Percentiles rank a stretch among this genome's conserved stretches.
phyloP scores from a whole-genome alignment of 129 eudicot species.

The Flaveria ramosissima region DNA sequence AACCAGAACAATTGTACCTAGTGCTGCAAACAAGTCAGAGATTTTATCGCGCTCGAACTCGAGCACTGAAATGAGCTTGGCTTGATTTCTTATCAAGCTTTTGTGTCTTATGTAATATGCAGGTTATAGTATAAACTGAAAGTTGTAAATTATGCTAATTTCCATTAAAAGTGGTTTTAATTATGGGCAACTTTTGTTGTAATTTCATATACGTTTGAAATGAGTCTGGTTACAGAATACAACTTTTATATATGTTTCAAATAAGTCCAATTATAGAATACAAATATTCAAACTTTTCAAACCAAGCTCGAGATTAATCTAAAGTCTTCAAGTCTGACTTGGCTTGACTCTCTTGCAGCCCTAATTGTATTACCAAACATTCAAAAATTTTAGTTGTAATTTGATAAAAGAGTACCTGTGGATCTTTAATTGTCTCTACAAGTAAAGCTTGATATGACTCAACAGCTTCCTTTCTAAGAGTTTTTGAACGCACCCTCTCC shows the following conservation, averaged over 20 bases:
- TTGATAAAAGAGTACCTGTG: constrained; percentile 53
- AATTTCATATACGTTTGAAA: background rate
- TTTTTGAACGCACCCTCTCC: constrained; percentile 88
- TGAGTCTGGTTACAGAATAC: background rate
- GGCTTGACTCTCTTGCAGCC: background rate
- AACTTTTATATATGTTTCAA: background rate
- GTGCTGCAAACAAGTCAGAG: background rate
- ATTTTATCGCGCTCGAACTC: background rate
- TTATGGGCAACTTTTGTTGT: background rate
- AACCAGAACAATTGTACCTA: background rate
- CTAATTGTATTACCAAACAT: background rate
- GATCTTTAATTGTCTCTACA: constrained; percentile 95
- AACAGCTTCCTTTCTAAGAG: constrained; percentile 85
- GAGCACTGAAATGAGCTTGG: background rate
- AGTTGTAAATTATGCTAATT: background rate
- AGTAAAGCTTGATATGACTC: constrained; percentile 96
- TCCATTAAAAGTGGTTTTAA: background rate
- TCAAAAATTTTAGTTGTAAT: background rate
- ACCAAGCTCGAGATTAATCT: background rate
- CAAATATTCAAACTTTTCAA: background rate
- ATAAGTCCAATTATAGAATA: background rate
- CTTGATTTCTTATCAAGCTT: background rate
- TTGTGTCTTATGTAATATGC: background rate
- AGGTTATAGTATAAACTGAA: background rate
- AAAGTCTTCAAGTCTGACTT: background rate